phyloP scores from a whole-genome alignment of 495 filamentous ascomycete species.

The Penicillium malachiteum region DNA sequence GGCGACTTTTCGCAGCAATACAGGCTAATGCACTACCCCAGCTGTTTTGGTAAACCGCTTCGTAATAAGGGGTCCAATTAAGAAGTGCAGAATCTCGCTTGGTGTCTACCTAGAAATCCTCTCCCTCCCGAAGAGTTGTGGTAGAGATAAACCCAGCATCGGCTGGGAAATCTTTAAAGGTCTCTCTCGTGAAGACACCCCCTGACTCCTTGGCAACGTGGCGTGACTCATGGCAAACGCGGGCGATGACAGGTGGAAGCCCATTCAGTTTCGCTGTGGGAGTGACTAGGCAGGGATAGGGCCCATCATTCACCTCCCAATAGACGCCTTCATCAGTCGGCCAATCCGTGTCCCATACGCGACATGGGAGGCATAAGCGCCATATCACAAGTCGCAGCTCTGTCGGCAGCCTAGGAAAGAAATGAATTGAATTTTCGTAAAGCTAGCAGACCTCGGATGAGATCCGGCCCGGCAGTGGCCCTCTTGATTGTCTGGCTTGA shows the following conservation, averaged over 20 bases:
- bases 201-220: conserved; percentile 6
- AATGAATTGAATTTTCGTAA: conserved; percentile 1
- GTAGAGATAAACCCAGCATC: background rate
- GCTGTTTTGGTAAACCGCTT: conserved; percentile 2
- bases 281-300: background rate
- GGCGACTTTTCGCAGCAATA: conserved; percentile 5
- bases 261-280: conserved; percentile 5
- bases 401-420: conserved; percentile 5
- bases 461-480: too few species aligned
- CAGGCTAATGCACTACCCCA: conserved; percentile 7
- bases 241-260: conserved; percentile 4
- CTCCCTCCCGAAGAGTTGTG: background rate
- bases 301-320: background rate
- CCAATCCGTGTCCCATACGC: conserved; percentile 6
- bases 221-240: conserved; percentile 8
- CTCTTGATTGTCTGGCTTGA: too few species aligned
- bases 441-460: too few species aligned
- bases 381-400: conserved; percentile 9
- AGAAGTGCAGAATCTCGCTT: conserved; percentile 10
- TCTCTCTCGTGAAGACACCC: background rate
- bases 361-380: conserved; percentile 5
- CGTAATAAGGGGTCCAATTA: conserved; percentile 4
- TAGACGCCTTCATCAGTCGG: conserved; percentile 1
- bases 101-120: conserved; percentile 4
- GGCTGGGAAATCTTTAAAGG: background rate